Conservation (phyloP, 768 basidiomycete species). For the Rhizopogon sp. region DNA sequence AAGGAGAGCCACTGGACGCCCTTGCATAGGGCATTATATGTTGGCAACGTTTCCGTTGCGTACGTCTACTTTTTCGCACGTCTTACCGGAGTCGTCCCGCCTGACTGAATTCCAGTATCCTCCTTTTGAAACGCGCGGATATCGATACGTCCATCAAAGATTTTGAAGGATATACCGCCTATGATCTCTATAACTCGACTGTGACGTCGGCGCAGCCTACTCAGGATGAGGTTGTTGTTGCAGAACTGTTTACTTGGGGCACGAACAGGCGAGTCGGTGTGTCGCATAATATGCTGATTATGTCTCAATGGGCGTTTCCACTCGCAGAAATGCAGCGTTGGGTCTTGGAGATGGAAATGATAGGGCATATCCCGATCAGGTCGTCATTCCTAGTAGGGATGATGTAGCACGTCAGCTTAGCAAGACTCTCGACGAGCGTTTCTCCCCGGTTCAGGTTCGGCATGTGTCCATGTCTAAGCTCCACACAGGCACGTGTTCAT, state of each 20-base stretch:
- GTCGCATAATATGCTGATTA: not conserved
- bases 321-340: constrained; percentile 74
- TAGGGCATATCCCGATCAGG: constrained; percentile 72
- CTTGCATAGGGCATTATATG: constrained; percentile 81
- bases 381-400: constrained; percentile 38
- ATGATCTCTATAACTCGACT: constrained; percentile 91
- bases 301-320: not conserved
- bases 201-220: constrained; percentile 66
- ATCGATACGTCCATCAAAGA: constrained; percentile 74
- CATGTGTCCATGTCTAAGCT: constrained; percentile 81
- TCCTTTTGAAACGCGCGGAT: constrained; percentile 72
- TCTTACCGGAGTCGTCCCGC: not conserved
- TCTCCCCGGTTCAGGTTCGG: constrained; percentile 57
- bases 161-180: constrained; percentile 83
- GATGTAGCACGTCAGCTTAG: constrained; percentile 7
- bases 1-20: constrained; percentile 88
- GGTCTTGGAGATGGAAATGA: constrained; percentile 81
- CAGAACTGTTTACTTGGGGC: constrained; percentile 87
- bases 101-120: constrained; percentile 41
- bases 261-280: constrained; percentile 53
- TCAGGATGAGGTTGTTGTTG: constrained; percentile 25
- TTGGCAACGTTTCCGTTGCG: constrained; percentile 70
- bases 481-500: constrained; percentile 61
- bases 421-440: constrained; percentile 38
- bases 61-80: constrained; percentile 30